Conservation (phyloP, 1,284 basidiomycete species). For the Afroboletus lepidellus region DNA sequence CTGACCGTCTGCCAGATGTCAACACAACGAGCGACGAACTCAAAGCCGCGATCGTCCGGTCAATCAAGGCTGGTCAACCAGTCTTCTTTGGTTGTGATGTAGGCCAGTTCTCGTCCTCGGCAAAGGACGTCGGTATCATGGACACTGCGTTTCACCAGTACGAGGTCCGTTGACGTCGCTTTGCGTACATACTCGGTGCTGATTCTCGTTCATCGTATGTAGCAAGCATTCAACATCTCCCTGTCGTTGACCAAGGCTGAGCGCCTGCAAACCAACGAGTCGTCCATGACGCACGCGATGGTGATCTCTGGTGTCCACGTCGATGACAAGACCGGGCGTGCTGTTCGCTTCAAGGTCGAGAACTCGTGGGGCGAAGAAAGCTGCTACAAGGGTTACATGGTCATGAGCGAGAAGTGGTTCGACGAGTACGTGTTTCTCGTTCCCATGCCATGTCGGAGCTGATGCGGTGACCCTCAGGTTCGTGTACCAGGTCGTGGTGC, state of each 20-base stretch:
- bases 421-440: slow-evolving; percentile 61
- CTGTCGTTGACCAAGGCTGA: slow-evolving; percentile 79
- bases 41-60: slow-evolving; percentile 78
- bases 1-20: slow-evolving; percentile 61
- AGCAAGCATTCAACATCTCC: slow-evolving; percentile 59
- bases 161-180: slow-evolving; percentile 47
- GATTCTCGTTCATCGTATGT: slow-evolving; percentile 1
- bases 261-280: slow-evolving; percentile 79
- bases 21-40: slow-evolving; percentile 83
- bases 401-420: slow-evolving; percentile 93
- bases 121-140: slow-evolving; percentile 75
- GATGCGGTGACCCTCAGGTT: slow-evolving; percentile 44
- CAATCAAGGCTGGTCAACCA: slow-evolving; percentile 86
- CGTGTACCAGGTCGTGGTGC: slow-evolving; percentile 87
- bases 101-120: slow-evolving; percentile 76
- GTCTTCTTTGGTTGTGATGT: slow-evolving; percentile 96
- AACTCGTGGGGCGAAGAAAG: slow-evolving; percentile 88
- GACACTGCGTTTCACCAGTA: slow-evolving; percentile 83
- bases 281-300: slow-evolving; percentile 92
- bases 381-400: slow-evolving; percentile 87
- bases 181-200: neutral
- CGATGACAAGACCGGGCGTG: slow-evolving; percentile 65
- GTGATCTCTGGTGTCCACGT: slow-evolving; percentile 92
- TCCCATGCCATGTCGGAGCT: neutral
- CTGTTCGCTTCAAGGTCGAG: slow-evolving; percentile 90